Conservation (phyloP, 164 flowering plant species). For the Sextonia rubra region DNA sequence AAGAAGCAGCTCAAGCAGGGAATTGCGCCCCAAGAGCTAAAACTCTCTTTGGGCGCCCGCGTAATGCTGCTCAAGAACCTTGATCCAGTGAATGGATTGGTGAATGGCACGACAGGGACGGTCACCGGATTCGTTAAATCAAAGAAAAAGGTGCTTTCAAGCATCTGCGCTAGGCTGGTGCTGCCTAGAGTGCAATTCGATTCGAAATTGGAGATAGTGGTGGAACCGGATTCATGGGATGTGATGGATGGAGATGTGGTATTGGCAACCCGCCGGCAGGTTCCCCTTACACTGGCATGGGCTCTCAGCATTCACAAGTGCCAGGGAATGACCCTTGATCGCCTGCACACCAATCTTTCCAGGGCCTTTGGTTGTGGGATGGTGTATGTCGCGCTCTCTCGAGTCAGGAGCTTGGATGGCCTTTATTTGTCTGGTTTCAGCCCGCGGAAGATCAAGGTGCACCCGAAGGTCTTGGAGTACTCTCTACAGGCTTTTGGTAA, state of each 20-base stretch:
- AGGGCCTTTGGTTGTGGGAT: conserved; percentile 58
- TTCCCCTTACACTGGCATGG: conserved; percentile 65
- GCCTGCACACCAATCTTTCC: conserved; percentile 49
- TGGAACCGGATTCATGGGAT: conserved; percentile 38
- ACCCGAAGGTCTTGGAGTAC: conserved; percentile 56
- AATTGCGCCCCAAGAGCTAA: conserved; percentile 35
- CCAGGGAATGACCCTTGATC: conserved; percentile 64
- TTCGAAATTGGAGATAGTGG: conserved; percentile 25
- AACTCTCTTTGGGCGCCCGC: conserved; percentile 48
- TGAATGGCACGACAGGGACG: conserved; percentile 65
- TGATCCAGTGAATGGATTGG: conserved; percentile 25
- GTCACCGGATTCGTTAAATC: conserved; percentile 24
- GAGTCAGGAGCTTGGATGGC: conserved; percentile 52
- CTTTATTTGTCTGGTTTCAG: conserved; percentile 50
- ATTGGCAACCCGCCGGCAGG: conserved; percentile 40
- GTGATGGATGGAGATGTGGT: conserved; percentile 39
- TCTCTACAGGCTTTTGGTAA: conserved; percentile 16
- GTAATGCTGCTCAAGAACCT: conserved; percentile 55
- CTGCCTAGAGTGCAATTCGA: conserved; percentile 51
- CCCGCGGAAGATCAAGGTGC: conserved; percentile 45
- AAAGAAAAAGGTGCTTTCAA: not conserved
- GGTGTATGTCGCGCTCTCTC: conserved; percentile 70
- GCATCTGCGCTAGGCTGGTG: conserved; percentile 11
- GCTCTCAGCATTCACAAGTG: conserved; percentile 70
- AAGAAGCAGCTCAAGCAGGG: conserved; percentile 36